Conservation (phyloP, 352 stramenopile species). For the Globisporangium barbulae region DNA sequence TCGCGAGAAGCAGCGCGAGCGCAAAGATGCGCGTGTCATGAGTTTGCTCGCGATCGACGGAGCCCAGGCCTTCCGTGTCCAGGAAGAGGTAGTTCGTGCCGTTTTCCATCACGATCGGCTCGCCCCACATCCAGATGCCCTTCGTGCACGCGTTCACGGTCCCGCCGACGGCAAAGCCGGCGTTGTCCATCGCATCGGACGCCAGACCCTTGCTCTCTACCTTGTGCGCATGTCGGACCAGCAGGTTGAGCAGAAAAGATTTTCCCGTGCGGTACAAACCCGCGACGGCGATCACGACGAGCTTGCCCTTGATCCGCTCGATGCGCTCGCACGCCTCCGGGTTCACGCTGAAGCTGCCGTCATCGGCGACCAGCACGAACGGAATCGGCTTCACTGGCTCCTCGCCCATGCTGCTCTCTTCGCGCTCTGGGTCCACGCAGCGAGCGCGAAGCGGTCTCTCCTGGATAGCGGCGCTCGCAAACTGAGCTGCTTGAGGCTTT, state of each 20-base stretch:
- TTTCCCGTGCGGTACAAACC: conserved; percentile 90
- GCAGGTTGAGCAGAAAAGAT: conserved; percentile 87
- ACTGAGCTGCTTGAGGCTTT: not conserved
- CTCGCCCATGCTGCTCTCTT: conserved; percentile 32
- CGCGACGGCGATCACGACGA: conserved; percentile 85
- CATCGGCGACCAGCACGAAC: conserved; percentile 78
- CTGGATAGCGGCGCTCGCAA: not conserved
- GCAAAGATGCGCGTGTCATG: conserved; percentile 91
- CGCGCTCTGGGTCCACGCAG: not conserved
- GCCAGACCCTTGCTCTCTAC: conserved; percentile 23
- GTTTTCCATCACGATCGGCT: conserved; percentile 66
- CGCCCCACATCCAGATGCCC: conserved; percentile 91
- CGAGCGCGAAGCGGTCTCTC: not conserved
- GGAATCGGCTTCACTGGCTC: conserved; percentile 55
- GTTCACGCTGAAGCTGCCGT: conserved; percentile 77
- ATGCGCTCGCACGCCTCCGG: conserved; percentile 66
- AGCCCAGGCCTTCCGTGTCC: conserved; percentile 88
- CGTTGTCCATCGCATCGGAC: conserved; percentile 14
- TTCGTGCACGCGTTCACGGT: conserved; percentile 90
- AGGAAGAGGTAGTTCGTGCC: conserved; percentile 81
- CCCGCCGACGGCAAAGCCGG: conserved; percentile 76
- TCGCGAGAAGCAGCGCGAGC: conserved; percentile 79
- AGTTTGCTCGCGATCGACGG: conserved; percentile 77
- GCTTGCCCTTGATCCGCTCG: conserved; percentile 65
- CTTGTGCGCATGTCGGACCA: conserved; percentile 57